Evolutionary conservation across 768 basidiomycete genomes (phyloP).

Genomic region (Leccinum truebloodii): DNA sequence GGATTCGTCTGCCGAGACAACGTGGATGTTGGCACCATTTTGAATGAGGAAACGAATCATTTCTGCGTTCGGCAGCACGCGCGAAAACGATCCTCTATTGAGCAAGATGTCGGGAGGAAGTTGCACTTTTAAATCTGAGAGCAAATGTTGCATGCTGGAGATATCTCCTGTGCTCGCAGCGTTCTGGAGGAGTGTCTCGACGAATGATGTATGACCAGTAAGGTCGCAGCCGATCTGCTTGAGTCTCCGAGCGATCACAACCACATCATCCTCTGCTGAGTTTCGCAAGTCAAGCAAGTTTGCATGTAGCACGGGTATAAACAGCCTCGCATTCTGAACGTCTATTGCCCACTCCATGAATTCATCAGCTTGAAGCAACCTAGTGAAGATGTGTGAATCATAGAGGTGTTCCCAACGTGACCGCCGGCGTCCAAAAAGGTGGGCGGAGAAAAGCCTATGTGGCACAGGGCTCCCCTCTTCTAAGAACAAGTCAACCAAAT

Average conservation of each 20-base stretch:
- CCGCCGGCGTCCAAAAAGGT: no score
- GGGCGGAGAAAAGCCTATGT: neutral
- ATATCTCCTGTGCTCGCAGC: neutral
- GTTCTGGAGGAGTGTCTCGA: neutral
- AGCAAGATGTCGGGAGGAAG: neutral
- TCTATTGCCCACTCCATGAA: neutral
- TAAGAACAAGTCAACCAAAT: neutral
- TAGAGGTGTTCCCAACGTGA: no score
- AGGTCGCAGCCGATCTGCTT: neutral
- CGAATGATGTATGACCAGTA: neutral
- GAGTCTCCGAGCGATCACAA: neutral
- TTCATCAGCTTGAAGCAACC: neutral
- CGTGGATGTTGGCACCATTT: neutral
- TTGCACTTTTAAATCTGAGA: neutral
- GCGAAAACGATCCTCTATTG: neutral
- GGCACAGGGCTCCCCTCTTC: neutral
- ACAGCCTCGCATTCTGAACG: accelerated
- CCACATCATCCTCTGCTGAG: neutral
- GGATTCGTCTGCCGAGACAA: neutral
- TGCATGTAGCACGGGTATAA: neutral
- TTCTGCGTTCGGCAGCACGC: neutral
- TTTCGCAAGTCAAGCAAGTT: no score
- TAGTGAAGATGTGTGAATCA: no score
- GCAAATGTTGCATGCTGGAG: neutral
- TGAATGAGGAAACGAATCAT: neutral